Evolutionary conservation across 805 yeast genomes (phyloP), one percentile per base, ranked within the genome.

Genomic region (Ogataea haglerorum): DNA sequence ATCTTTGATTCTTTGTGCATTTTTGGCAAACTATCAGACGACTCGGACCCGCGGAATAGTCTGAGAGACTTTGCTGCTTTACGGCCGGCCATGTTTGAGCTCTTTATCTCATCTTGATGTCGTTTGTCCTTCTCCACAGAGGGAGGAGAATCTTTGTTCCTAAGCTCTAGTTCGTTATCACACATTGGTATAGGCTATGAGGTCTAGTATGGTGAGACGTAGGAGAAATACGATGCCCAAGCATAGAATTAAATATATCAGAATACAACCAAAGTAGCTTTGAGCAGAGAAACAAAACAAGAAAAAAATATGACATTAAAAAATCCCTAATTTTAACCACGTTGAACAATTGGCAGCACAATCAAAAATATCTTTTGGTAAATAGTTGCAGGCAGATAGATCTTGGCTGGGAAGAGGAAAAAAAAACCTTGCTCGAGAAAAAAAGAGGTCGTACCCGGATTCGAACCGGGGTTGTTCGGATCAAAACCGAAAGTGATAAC

Each of bases 381-480:
- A 18, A 18, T 4, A 6, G 5, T 18, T 6, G 19, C 19, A 18
- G 19, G 19, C 4, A 18, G 7, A 18, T 6, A 18, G 19, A 17
- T 12, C 23, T 14, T 37, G 17, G 21, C 23, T 15, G 34, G 21
- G 33, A 24, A 6, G 26, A 10, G 27, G 5, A 12, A 32, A 39
- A 36, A 18, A 36, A 2, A n/a, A n/a, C n/a, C n/a, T 12, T 23
- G 26, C 6, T 10, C 7, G 10, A 2, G 21, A 46, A 55, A 54
- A 52, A 52, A 43, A 45, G 47, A 78, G 85, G 83, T 78, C 85
- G 76, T 76, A 75, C 85, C 85, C 85, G 85, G 85, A 77, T 77
- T 79, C 85, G 85, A 79, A 79, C 85, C 78, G 84, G 84, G 83
- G 85, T 79, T 76, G 79, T 70, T 64, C 76, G 85, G 85, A 79